Percentiles rank a stretch among this genome's conserved stretches.
Conservation (phyloP, 2,329 filamentous ascomycete genomes). For the Arthrobotrys iridis region DNA sequence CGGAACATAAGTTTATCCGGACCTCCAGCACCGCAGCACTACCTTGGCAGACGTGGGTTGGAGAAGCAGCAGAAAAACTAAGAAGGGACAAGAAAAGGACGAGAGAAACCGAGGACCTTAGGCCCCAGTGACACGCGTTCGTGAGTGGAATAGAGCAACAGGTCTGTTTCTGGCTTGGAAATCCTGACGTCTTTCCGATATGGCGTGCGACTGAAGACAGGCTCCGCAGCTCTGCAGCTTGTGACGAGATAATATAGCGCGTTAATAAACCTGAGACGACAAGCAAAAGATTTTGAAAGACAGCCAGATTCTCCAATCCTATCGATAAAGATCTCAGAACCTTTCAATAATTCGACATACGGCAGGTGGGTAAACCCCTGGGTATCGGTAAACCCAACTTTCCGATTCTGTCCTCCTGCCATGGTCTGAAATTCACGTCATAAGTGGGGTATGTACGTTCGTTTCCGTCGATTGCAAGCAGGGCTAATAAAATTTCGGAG, state of each 20-base stretch:
- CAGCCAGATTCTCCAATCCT: neutral
- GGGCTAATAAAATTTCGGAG: slow-evolving; percentile 38
- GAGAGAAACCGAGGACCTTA: slow-evolving; percentile 9
- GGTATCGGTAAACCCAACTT: slow-evolving; percentile 16
- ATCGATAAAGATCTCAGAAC: neutral
- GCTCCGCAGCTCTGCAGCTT: neutral
- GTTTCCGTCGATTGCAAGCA: slow-evolving; percentile 31
- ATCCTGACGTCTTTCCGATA: neutral
- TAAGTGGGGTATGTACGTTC: slow-evolving; percentile 12
- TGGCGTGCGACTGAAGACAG: neutral
- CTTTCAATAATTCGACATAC: too few species aligned
- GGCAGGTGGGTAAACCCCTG: too few species aligned
- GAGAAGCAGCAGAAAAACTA: neutral
- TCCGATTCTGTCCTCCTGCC: neutral
- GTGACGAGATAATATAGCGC: neutral
- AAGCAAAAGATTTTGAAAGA: neutral
- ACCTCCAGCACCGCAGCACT: neutral
- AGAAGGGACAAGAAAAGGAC: slow-evolving; percentile 30
- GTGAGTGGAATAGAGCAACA: neutral
- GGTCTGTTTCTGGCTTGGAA: neutral
- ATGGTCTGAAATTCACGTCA: slow-evolving; percentile 20
- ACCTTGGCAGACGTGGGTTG: neutral
- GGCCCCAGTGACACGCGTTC: neutral
- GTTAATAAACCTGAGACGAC: neutral
- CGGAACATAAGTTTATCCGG: slow-evolving; percentile 49